Evolutionary conservation across 257 asterid species (phyloP).

Genomic region (Solanum peruvianum): DNA sequence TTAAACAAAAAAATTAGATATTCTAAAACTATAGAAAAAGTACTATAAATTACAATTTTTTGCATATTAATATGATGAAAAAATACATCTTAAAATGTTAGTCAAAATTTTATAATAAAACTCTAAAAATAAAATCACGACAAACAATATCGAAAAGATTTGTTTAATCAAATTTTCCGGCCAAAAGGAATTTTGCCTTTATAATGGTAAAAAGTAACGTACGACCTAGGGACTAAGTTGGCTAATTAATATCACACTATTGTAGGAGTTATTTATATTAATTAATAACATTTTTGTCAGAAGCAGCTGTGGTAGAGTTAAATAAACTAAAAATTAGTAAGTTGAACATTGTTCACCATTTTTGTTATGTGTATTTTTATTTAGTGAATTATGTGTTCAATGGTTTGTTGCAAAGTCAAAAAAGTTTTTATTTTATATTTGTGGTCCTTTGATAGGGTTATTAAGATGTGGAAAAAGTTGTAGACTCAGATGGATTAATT

Average conservation of each 20-base stretch:
- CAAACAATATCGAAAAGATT: no score
- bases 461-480: conserved; percentile 89
- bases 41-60: no score
- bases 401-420: not conserved
- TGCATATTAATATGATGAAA: no score
- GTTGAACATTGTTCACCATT: not conserved
- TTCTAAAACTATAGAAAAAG: no score
- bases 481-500: conserved; percentile 80
- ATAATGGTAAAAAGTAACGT: not conserved
- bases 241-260: not conserved
- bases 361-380: not conserved
- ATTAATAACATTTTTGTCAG: not conserved
- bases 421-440: not conserved
- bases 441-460: conserved; percentile 22
- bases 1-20: no score
- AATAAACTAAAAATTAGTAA: not conserved
- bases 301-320: not conserved
- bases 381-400: not conserved
- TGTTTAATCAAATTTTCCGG: no score
- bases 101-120: no score
- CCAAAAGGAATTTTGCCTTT: no score
- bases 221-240: not conserved
- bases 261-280: not conserved
- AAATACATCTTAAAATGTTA: no score
- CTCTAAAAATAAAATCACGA: no score